Evolutionary conservation across 108 stramenopile genomes (phyloP).

Genomic region (Craspedostauros australis): DNA sequence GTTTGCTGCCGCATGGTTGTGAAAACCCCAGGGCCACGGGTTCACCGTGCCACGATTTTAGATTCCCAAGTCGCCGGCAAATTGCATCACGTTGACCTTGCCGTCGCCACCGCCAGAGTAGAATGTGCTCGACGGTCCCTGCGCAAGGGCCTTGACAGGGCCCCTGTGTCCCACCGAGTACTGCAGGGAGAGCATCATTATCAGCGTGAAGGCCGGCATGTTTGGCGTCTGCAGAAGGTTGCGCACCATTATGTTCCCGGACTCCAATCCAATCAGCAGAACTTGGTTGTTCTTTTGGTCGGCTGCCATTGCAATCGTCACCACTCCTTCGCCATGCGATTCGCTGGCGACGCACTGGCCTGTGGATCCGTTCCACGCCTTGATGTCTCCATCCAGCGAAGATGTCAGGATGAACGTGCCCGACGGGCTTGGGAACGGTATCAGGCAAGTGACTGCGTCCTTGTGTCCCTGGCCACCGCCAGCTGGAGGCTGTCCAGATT

Average conservation of each 20-base stretch:
- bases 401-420: slow-evolving; percentile 71
- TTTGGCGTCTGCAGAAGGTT: slow-evolving; percentile 67
- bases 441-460: slow-evolving; percentile 52
- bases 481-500: slow-evolving; percentile 2
- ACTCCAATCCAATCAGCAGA: slow-evolving; percentile 59
- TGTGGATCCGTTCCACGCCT: slow-evolving; percentile 76
- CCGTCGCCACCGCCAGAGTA: slow-evolving; percentile 81
- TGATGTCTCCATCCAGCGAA: slow-evolving; percentile 71
- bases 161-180: slow-evolving; percentile 59
- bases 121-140: slow-evolving; percentile 74
- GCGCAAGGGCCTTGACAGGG: slow-evolving; percentile 51
- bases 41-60: no score
- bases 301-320: slow-evolving; percentile 56
- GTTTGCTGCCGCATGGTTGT: background rate
- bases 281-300: slow-evolving; percentile 50
- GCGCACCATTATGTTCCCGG: slow-evolving; percentile 72
- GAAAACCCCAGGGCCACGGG: background rate
- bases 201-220: slow-evolving; percentile 45
- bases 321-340: slow-evolving; percentile 70
- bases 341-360: slow-evolving; percentile 77
- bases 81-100: slow-evolving; percentile 70
- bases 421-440: slow-evolving; percentile 40
- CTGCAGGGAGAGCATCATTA: slow-evolving; percentile 39
- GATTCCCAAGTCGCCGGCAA: slow-evolving; percentile 77
- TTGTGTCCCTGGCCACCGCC: slow-evolving; percentile 44